phyloP scores from a whole-genome alignment of 176 grass and related monocot species.

The Oryza punctata region DNA sequence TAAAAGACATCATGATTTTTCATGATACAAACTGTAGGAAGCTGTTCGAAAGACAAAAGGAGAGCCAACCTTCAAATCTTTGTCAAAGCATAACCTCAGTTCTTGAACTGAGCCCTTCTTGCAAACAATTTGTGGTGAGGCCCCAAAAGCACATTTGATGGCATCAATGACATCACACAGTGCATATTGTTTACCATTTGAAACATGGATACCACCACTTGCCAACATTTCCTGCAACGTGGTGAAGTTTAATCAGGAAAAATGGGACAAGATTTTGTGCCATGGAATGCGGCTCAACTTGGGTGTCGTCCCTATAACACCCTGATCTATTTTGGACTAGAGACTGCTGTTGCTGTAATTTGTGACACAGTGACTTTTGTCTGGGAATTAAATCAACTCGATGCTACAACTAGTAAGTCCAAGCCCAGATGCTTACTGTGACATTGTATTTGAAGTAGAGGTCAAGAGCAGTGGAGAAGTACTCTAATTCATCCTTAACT shows the following conservation, averaged over 20 bases:
- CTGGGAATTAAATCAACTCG: neutral
- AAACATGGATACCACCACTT: slow-evolving; percentile 49
- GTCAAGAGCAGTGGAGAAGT: slow-evolving; percentile 44
- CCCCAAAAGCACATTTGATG: slow-evolving; percentile 73
- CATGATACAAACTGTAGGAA: slow-evolving; percentile 5
- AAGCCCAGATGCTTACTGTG: slow-evolving; percentile 31
- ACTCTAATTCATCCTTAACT: slow-evolving; percentile 46
- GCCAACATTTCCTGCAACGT: slow-evolving; percentile 64
- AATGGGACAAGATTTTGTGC: neutral
- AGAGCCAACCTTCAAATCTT: slow-evolving; percentile 79
- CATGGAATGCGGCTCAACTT: neutral
- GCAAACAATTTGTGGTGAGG: slow-evolving; percentile 63
- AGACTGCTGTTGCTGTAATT: neutral
- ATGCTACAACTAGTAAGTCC: neutral
- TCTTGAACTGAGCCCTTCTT: slow-evolving; percentile 75
- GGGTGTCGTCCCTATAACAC: neutral
- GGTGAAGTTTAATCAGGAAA: slow-evolving; percentile 15
- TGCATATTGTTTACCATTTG: slow-evolving; percentile 59
- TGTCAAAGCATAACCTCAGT: slow-evolving; percentile 88
- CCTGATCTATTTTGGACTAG: neutral
- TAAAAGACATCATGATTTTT: neutral
- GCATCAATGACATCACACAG: slow-evolving; percentile 54
- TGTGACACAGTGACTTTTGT: neutral
- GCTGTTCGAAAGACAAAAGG: neutral
- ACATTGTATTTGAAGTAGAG: slow-evolving; percentile 59